phyloP scores from a whole-genome alignment of 164 flowering plant species.

The Magnolia officinalis region DNA sequence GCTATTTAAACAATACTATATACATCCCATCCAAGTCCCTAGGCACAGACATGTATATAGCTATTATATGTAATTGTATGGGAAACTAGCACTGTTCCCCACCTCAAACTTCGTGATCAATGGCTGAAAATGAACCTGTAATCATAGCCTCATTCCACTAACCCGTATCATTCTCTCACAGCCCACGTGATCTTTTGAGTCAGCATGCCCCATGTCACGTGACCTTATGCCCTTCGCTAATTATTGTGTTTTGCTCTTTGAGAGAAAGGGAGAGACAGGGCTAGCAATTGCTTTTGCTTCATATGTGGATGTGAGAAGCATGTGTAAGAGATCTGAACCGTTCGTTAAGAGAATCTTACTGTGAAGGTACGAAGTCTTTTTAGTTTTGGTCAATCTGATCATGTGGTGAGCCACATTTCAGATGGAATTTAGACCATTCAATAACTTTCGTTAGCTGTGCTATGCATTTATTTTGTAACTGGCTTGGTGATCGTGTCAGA shows the following conservation, averaged over 20 bases:
- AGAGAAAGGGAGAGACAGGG: too few species aligned
- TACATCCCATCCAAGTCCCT: constrained; percentile 6
- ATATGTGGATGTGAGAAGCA: not conserved
- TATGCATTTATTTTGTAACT: too few species aligned
- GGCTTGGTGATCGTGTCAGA: too few species aligned
- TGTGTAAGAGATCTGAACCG: not conserved
- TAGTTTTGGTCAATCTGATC: too few species aligned
- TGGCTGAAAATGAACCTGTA: not conserved
- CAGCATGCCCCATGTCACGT: constrained; percentile 1
- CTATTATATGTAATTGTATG: constrained; percentile 1
- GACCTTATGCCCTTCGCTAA: constrained; percentile 5
- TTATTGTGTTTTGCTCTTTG: constrained; percentile 10
- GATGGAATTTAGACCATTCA: too few species aligned
- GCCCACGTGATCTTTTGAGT: constrained; percentile 5
- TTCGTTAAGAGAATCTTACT: not conserved
- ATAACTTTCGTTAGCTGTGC: too few species aligned
- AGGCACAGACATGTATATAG: not conserved
- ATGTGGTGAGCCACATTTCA: too few species aligned
- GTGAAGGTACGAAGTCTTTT: too few species aligned
- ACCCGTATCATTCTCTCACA: not conserved
- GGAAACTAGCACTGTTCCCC: constrained; percentile 4
- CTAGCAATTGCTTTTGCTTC: too few species aligned
- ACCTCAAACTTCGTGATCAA: constrained; percentile 2
- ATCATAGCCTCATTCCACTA: not conserved
- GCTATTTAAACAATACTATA: not conserved